Conservation (phyloP, 2,329 filamentous ascomycete species). For the Akanthomyces muscarius region DNA sequence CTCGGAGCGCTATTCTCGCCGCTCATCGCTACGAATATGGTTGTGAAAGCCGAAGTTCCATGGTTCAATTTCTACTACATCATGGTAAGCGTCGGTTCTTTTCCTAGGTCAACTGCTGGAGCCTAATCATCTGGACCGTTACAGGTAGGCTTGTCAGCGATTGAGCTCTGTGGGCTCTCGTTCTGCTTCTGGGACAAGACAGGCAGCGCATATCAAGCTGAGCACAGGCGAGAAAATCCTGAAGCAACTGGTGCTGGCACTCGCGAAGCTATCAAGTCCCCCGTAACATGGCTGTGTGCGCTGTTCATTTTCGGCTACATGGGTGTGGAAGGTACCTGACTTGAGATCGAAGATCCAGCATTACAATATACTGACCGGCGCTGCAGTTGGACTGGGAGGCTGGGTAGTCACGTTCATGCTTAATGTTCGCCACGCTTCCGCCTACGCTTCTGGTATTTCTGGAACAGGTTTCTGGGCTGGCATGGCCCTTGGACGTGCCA, state of each 20-base stretch:
- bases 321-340: constrained; percentile 55
- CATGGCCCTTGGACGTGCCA: constrained; percentile 63
- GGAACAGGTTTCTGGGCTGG: constrained; percentile 78
- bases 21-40: constrained; percentile 62
- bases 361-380: constrained; percentile 13
- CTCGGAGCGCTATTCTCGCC: constrained; percentile 61
- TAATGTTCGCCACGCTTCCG: constrained; percentile 58
- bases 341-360: neutral
- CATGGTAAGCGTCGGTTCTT: constrained; percentile 49
- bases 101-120: too few species aligned
- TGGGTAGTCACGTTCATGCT: constrained; percentile 83
- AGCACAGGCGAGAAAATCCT: constrained; percentile 29
- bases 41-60: constrained; percentile 51
- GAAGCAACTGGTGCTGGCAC: constrained; percentile 30
- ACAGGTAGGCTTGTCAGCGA: constrained; percentile 41
- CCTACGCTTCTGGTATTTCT: constrained; percentile 67
- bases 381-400: constrained; percentile 60
- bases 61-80: constrained; percentile 72
- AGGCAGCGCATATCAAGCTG: constrained; percentile 47
- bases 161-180: constrained; percentile 52
- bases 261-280: constrained; percentile 37
- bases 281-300: constrained; percentile 62
- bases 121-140: neutral
- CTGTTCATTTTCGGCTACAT: constrained; percentile 71
- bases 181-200: constrained; percentile 58